Base-by-base conservation (phyloP, 352 stramenopile species). In the Globisporangium nagaii region DNA sequence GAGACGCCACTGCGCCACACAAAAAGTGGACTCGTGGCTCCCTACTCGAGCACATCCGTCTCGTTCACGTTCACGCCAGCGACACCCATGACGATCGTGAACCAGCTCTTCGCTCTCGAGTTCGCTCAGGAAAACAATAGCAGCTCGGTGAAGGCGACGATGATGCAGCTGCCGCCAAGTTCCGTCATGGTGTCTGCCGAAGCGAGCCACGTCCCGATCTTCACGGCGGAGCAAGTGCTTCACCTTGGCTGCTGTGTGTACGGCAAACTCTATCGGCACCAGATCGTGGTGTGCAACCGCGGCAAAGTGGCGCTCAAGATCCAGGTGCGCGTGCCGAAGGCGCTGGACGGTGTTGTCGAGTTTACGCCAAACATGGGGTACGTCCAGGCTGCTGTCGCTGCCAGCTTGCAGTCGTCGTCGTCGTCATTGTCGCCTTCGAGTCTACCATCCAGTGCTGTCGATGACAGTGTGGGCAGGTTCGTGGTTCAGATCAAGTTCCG, bases 261-360 rank as follows among this genome's bases (percentile, higher is more conserved):
- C 43, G 80, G 75, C 5, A 95, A 95, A 41, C 72, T 96, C 4
- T 97, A 97, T 58, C 79, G 89, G 1, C 73, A 83, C 7, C 78
- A 92, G 40, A 49, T 96, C 3, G 36, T 79, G 1, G 50, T 97
- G 2, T 79, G 74, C 41, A 98, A 98, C 52, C 82, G 91, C 13
- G 88, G 86, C 11, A 94, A 91, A 60, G 83, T 96, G 15, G 78
- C 91, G 11, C 66, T 96, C 12, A 92, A 94, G 53, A 74, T 90
- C 20, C 71, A 90, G 27, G 55, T 95, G 1, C 77, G 79, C 30
- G 70, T 90, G 1, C 87, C 90, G 1, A 82, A 84, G 41, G 46
- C 60, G 4, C 67, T 97, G 1, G 55, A 64, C 15, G 66, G 73
- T 1, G 80, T 62, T 37, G 41, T 96, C 11, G 85, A 95, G 50